A percentile compares a stretch with the other conserved stretches of the same genome.
These are phyloP conservation scores for Lecanicillium sp. DNA, from an alignment of 2,329 filamentous ascomycete species.

Conservation along the genomic window DNA sequence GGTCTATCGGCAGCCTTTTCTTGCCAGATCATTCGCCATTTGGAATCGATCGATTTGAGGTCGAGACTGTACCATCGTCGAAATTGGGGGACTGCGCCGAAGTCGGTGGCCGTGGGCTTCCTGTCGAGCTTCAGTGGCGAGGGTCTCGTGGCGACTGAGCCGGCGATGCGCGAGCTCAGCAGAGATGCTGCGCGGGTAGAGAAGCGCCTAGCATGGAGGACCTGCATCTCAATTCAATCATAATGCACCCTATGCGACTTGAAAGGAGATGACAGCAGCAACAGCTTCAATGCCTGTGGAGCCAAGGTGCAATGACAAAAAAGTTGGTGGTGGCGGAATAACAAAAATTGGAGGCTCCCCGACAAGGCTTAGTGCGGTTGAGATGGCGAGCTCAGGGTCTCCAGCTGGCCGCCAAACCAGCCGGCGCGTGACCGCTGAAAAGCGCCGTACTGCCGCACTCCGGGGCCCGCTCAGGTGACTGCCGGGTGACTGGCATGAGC, in stretches of 20 bases:
- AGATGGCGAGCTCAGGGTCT: not conserved
- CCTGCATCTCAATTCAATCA: slow-evolving; percentile 1
- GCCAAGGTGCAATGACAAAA: not conserved
- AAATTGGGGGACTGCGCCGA: not conserved
- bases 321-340: not conserved
- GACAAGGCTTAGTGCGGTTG: not conserved
- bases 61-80: slow-evolving; percentile 38
- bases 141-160: not conserved
- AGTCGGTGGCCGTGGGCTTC: not conserved
- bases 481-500: not conserved
- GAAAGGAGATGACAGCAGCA: not conserved
- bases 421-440: slow-evolving; percentile 9
- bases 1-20: slow-evolving; percentile 14
- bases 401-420: not conserved
- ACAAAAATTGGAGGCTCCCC: not conserved
- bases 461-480: slow-evolving; percentile 13
- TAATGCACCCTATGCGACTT: not conserved
- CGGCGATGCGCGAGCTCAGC: not conserved
- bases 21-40: slow-evolving; percentile 17
- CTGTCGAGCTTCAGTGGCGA: not conserved
- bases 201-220: not conserved
- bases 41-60: slow-evolving; percentile 35
- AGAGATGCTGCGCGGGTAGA: not conserved
- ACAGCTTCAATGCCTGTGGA: not conserved
- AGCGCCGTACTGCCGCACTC: slow-evolving; percentile 2